These are phyloP conservation scores for Alternaria alternata DNA, from an alignment of 2,329 filamentous ascomycete species.

Conservation along the genomic window DNA sequence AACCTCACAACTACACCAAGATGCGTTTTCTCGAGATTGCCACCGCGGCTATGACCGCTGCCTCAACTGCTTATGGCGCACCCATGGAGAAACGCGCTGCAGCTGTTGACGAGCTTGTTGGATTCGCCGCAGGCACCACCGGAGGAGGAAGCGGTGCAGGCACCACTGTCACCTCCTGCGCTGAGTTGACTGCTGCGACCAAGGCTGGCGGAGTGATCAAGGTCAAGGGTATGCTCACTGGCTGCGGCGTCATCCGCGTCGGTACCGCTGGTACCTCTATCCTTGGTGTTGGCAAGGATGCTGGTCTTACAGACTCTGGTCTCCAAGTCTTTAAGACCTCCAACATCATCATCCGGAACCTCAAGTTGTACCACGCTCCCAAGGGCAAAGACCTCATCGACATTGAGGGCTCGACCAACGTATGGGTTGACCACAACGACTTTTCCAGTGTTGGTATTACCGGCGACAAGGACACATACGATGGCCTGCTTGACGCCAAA, in stretches of 20 bases:
- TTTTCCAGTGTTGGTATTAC: constrained; percentile 62
- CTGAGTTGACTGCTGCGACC: constrained; percentile 60
- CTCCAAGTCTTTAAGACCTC: constrained; percentile 61
- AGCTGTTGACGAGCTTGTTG: constrained; percentile 46
- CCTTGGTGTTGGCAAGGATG: constrained; percentile 53
- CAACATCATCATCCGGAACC: constrained; percentile 71
- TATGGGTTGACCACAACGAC: constrained; percentile 72
- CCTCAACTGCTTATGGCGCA: constrained; percentile 32
- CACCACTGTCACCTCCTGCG: constrained; percentile 62
- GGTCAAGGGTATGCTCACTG: constrained; percentile 41
- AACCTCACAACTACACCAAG: constrained; percentile 11
- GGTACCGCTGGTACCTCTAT: constrained; percentile 35
- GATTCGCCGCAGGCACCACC: constrained; percentile 62
- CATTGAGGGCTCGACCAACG: constrained; percentile 64
- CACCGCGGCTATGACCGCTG: constrained; percentile 35
- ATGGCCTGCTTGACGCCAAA: constrained; percentile 65
- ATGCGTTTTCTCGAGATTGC: constrained; percentile 42
- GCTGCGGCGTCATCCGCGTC: constrained; percentile 43
- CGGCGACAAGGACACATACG: constrained; percentile 44
- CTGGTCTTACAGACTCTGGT: constrained; percentile 57
- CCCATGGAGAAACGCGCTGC: constrained; percentile 40
- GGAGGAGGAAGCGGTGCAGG: constrained; percentile 65
- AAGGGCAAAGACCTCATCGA: constrained; percentile 67
- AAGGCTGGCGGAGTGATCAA: constrained; percentile 46
- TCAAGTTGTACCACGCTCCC: constrained; percentile 66